A percentile compares a stretch with the other conserved stretches of the same genome.
These are phyloP conservation scores for Albizia julibrissin DNA, from an alignment of 306 rosid genomes.

Conservation along the genomic window DNA sequence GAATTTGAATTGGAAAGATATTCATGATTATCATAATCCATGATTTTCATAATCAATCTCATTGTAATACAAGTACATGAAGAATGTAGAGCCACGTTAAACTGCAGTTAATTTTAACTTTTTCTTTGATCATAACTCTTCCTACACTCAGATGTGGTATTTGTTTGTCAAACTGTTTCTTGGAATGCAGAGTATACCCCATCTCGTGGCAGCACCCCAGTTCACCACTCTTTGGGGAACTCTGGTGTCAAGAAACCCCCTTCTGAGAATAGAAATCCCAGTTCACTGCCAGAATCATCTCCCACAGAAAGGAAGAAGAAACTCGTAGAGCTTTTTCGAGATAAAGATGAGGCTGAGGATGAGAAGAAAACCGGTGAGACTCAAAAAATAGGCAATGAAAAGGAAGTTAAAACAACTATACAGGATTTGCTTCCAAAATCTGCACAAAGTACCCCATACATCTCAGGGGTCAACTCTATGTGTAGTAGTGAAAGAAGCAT, in stretches of 20 bases:
- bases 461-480: conserved; percentile 50
- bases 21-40: conserved; percentile 3
- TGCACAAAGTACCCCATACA: conserved; percentile 51
- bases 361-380: conserved; percentile 14
- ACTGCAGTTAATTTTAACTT: not conserved
- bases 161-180: conserved; percentile 13
- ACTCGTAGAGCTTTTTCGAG: conserved; percentile 72
- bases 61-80: not conserved
- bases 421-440: conserved; percentile 50
- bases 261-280: conserved; percentile 36
- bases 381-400: conserved; percentile 12
- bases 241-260: conserved; percentile 39
- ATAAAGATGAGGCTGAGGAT: conserved; percentile 22
- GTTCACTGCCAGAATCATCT: conserved; percentile 44
- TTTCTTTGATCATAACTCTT: not conserved
- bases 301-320: conserved; percentile 68
- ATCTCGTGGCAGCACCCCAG: conserved; percentile 80
- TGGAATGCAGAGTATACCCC: conserved; percentile 73
- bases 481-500: conserved; percentile 64
- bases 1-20: not conserved
- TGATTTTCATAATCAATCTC: not conserved
- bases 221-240: conserved; percentile 48
- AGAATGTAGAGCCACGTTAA: conserved; percentile 6
- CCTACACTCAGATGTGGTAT: conserved; percentile 4
- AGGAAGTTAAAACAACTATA: conserved; percentile 38